phyloP scores from a whole-genome alignment of 1,284 basidiomycete genomes.

The Blastosporella zonata region DNA sequence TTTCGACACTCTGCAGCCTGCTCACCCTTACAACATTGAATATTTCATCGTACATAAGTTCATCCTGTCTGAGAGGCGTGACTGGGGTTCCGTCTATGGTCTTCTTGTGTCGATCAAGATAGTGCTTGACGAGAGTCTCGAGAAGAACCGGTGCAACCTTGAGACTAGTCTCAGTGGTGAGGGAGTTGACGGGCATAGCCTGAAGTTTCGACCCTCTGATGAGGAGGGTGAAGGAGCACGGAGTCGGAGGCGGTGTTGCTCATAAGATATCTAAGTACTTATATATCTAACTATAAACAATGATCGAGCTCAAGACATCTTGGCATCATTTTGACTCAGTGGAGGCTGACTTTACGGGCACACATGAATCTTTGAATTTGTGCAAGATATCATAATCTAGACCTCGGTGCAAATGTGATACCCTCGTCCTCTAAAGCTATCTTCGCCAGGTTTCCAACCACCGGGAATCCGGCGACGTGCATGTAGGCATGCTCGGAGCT shows the following conservation, averaged over 20 bases:
- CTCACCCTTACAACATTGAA: slow-evolving; percentile 78
- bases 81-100: slow-evolving; percentile 31
- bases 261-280: neutral
- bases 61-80: slow-evolving; percentile 65
- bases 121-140: slow-evolving; percentile 81
- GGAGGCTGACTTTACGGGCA: neutral
- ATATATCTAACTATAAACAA: neutral
- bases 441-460: slow-evolving; percentile 63
- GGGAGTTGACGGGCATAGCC: slow-evolving; percentile 38
- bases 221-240: neutral
- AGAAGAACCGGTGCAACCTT: slow-evolving; percentile 73
- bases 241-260: neutral
- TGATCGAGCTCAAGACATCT: neutral
- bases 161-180: slow-evolving; percentile 60
- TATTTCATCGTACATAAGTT: slow-evolving; percentile 80
- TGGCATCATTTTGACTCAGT: slow-evolving; percentile 3
- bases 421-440: slow-evolving; percentile 55
- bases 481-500: slow-evolving; percentile 74
- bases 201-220: neutral
- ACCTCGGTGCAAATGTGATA: slow-evolving; percentile 28
- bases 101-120: slow-evolving; percentile 62
- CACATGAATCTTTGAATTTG: no score
- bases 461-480: slow-evolving; percentile 56
- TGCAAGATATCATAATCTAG: slow-evolving; percentile 41
- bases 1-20: neutral